Conservation (phyloP, 2,329 filamentous ascomycete genomes). For the Stachybotrys chartarum region DNA sequence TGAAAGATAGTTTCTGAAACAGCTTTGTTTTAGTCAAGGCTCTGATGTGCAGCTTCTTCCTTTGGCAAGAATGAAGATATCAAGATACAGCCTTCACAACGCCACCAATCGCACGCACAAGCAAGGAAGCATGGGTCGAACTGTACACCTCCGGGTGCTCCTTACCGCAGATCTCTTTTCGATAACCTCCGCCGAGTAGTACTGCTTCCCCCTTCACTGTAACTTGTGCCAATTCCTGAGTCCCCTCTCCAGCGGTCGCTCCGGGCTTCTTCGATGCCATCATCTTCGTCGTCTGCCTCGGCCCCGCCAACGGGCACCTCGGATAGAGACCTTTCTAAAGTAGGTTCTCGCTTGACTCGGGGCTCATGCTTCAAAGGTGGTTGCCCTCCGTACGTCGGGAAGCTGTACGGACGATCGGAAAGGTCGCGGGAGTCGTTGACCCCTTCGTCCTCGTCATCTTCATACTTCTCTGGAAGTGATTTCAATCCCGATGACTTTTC, state of each 20-base stretch:
- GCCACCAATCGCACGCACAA: no score
- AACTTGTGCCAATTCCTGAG: slow-evolving; percentile 49
- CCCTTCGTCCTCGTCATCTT: slow-evolving; percentile 16
- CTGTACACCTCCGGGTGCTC: background rate
- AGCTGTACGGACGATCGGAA: slow-evolving; percentile 36
- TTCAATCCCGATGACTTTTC: slow-evolving; percentile 3
- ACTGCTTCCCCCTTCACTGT: slow-evolving; percentile 28
- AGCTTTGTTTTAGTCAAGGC: background rate
- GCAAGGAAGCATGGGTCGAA: no score
- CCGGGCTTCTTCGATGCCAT: slow-evolving; percentile 14
- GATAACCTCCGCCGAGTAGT: slow-evolving; percentile 23
- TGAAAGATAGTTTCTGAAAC: background rate
- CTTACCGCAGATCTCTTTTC: background rate
- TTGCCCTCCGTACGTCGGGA: slow-evolving; percentile 34
- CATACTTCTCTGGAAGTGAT: slow-evolving; percentile 6
- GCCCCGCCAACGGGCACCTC: slow-evolving; percentile 26
- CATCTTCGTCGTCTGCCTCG: slow-evolving; percentile 41
- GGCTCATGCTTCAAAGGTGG: slow-evolving; percentile 32
- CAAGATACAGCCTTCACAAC: no score
- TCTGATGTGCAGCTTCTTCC: background rate
- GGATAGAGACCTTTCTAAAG: slow-evolving; percentile 19
- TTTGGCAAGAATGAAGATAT: background rate
- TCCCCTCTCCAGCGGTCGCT: slow-evolving; percentile 22
- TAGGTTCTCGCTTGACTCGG: slow-evolving; percentile 25
- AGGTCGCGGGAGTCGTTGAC: slow-evolving; percentile 21